A percentile compares a stretch with the other conserved stretches of the same genome.
These are phyloP conservation scores for Rhytidiadelphus loreus DNA, from an alignment of 225 moss, liverwort and hornwort species.

Conservation along the genomic window DNA sequence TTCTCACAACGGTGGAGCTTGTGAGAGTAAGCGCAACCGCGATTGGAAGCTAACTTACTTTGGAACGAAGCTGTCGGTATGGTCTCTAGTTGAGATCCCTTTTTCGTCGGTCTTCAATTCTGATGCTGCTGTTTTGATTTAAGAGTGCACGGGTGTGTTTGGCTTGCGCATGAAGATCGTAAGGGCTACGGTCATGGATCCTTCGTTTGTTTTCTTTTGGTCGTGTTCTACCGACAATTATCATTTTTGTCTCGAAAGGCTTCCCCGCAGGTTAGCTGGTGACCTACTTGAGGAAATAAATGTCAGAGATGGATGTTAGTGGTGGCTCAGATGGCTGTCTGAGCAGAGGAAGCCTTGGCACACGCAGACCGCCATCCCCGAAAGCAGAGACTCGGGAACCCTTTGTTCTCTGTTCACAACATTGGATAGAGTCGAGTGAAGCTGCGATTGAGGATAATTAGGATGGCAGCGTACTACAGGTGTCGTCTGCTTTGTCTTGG, in stretches of 20 bases:
- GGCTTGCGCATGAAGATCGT: neutral
- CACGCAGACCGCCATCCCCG: neutral
- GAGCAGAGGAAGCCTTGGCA: neutral
- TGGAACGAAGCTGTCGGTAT: neutral
- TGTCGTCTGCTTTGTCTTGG: neutral
- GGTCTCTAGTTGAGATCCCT: neutral
- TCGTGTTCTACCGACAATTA: neutral
- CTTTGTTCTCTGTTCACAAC: neutral
- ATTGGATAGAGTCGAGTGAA: neutral
- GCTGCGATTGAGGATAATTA: too few relatives aligned
- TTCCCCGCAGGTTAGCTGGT: neutral
- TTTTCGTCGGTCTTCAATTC: neutral
- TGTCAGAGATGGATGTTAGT: neutral
- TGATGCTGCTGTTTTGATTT: neutral
- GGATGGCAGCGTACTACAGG: neutral
- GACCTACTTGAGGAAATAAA: neutral
- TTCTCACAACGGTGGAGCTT: neutral
- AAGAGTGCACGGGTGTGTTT: neutral
- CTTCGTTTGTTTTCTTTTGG: neutral
- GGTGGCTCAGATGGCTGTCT: neutral
- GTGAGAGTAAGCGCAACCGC: neutral
- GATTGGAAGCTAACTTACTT: neutral
- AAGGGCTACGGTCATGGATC: neutral
- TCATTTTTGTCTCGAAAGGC: neutral
- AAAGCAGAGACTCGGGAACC: neutral